phyloP scores from a whole-genome alignment of 2,329 filamentous ascomycete species.

The Neofusicoccum ribis region DNA sequence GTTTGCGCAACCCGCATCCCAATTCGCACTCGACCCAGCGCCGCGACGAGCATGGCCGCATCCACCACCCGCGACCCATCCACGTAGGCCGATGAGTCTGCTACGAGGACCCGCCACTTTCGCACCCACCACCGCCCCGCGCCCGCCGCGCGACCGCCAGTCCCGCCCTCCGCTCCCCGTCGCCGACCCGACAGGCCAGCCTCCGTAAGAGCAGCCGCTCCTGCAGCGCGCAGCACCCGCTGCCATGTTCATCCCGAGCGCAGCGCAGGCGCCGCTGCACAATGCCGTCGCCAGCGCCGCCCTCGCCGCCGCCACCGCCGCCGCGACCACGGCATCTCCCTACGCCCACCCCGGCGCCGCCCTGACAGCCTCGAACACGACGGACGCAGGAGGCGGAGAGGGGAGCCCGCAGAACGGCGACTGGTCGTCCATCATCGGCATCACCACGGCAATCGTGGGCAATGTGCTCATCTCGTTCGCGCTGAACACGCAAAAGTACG shows the following conservation, averaged over 20 bases:
- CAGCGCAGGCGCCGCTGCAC: constrained; percentile 13
- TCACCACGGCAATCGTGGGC: constrained; percentile 86
- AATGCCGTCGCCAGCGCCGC: not conserved
- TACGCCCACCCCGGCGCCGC: not conserved
- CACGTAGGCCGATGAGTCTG: constrained; percentile 11
- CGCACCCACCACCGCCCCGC: not conserved
- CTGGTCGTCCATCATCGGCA: constrained; percentile 95
- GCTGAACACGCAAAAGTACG: constrained; percentile 94
- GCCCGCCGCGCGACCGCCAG: not conserved
- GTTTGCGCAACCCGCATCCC: not conserved
- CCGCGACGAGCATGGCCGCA: constrained; percentile 1
- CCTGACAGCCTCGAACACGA: not conserved
- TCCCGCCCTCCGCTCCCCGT: not conserved
- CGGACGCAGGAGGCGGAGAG: not conserved
- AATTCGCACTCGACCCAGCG: not conserved
- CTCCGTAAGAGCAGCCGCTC: not conserved
- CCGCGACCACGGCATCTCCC: not conserved
- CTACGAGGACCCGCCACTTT: not conserved
- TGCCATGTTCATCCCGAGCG: constrained; percentile 17
- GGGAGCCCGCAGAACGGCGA: constrained; percentile 19
- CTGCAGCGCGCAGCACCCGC: not conserved
- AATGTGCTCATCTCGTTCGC: constrained; percentile 94
- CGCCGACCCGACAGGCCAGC: not conserved
- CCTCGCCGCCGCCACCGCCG: not conserved
- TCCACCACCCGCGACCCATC: not conserved